Evolutionary conservation across 129 eudicot species (phyloP).

Genomic region (Escallonia rubra): DNA sequence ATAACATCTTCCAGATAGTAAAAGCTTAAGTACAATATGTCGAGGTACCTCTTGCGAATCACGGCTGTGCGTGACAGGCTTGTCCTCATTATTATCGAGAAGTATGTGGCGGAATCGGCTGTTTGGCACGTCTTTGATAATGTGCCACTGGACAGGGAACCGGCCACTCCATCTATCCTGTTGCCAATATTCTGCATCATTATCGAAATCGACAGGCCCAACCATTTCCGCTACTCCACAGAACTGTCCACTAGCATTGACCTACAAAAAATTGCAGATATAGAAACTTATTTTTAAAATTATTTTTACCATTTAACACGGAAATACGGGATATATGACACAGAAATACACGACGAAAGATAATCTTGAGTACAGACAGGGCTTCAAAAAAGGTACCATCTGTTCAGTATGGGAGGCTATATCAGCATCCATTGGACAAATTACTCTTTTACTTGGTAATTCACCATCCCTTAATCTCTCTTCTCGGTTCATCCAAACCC

Average conservation of each 20-base stretch:
- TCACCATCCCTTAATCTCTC: too few relatives aligned
- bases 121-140: conserved; percentile 82
- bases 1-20: too few relatives aligned
- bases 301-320: too few relatives aligned
- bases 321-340: too few relatives aligned
- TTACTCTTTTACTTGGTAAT: too few relatives aligned
- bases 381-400: too few relatives aligned
- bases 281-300: too few relatives aligned
- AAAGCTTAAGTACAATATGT: not conserved
- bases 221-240: conserved; percentile 97
- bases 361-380: too few relatives aligned
- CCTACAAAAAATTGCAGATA: conserved; percentile 30
- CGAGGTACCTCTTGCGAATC: conserved; percentile 86
- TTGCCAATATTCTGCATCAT: conserved; percentile 89
- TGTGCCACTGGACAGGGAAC: conserved; percentile 84
- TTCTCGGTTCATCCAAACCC: too few relatives aligned
- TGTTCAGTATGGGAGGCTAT: too few relatives aligned
- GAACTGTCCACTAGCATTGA: conserved; percentile 91
- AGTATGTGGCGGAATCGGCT: conserved; percentile 82
- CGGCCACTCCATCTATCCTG: conserved; percentile 98
- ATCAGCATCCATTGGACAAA: too few relatives aligned
- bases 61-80: conserved; percentile 97
- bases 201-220: conserved; percentile 85
- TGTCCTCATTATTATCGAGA: conserved; percentile 84
- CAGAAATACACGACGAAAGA: too few relatives aligned